Percentiles rank a stretch among this genome's conserved stretches.
These are phyloP conservation scores for Scedosporium dehoogii DNA, from an alignment of 2,329 filamentous ascomycete genomes.

Conservation along the genomic window DNA sequence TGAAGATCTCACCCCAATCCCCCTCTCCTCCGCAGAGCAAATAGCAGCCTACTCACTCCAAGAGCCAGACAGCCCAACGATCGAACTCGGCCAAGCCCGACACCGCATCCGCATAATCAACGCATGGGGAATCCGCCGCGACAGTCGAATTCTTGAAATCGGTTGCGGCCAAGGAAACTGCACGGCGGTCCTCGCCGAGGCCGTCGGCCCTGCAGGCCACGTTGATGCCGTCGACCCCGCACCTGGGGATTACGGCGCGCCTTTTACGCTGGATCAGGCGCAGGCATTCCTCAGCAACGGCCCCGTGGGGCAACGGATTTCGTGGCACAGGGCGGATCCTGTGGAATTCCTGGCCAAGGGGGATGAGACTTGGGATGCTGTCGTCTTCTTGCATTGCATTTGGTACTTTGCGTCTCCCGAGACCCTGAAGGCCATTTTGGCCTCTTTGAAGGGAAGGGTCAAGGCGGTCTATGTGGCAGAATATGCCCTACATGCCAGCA, in stretches of 20 bases:
- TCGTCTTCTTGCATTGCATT: slow-evolving; percentile 39
- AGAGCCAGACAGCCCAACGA: slow-evolving; percentile 6
- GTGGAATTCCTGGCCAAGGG: slow-evolving; percentile 22
- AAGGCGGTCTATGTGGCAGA: slow-evolving; percentile 16
- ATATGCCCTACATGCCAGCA: slow-evolving; percentile 22
- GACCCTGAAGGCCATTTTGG: slow-evolving; percentile 15
- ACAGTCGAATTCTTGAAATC: slow-evolving; percentile 40
- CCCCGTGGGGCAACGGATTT: slow-evolving; percentile 29
- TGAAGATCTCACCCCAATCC: not conserved
- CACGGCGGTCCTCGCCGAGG: slow-evolving; percentile 41
- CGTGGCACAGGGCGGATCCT: slow-evolving; percentile 29
- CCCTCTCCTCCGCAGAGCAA: not conserved
- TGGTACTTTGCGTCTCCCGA: slow-evolving; percentile 40
- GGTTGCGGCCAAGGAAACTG: slow-evolving; percentile 52
- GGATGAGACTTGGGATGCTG: slow-evolving; percentile 21
- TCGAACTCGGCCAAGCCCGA: slow-evolving; percentile 16
- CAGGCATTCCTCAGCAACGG: slow-evolving; percentile 31
- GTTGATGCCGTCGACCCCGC: slow-evolving; percentile 45
- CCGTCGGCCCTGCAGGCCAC: slow-evolving; percentile 30
- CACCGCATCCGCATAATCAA: slow-evolving; percentile 27
- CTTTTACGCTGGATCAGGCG: slow-evolving; percentile 37
- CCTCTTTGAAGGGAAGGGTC: slow-evolving; percentile 13
- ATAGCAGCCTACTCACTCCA: slow-evolving; percentile 11
- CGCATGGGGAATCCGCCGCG: slow-evolving; percentile 24
- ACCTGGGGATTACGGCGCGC: slow-evolving; percentile 35